Percentiles rank a stretch among this genome's conserved stretches.
phyloP scores from a whole-genome alignment of 192 early-diverging fungal genomes.

The Spizellomyces punctatus region DNA sequence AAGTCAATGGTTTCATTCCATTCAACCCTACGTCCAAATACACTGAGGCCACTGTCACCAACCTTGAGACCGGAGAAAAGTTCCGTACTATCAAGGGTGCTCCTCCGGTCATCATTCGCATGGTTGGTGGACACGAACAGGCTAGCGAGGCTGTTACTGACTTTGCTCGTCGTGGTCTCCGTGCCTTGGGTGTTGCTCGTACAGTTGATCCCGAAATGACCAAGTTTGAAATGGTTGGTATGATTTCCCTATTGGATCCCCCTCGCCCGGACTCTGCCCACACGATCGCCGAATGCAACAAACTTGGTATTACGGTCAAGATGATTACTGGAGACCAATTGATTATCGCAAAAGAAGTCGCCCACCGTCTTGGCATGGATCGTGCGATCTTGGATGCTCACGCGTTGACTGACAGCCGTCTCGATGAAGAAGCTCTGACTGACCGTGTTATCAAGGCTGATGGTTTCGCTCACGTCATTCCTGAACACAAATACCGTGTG shows the following conservation, averaged over 20 bases:
- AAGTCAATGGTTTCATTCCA: constrained; percentile 86
- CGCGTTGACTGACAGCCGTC: constrained; percentile 75
- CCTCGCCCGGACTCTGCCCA: constrained; percentile 85
- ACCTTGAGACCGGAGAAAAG: constrained; percentile 68
- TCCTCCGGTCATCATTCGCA: constrained; percentile 86
- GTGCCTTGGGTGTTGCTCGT: constrained; percentile 91
- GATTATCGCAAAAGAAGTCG: constrained; percentile 89
- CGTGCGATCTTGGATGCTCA: constrained; percentile 88
- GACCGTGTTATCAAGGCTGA: constrained; percentile 85
- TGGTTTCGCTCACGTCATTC: constrained; percentile 97
- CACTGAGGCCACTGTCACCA: constrained; percentile 84
- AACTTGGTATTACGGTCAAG: constrained; percentile 85
- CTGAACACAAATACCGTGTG: constrained; percentile 98
- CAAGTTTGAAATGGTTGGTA: constrained; percentile 80
- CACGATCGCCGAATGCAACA: constrained; percentile 82
- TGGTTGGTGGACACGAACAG: constrained; percentile 68
- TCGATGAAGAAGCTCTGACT: constrained; percentile 80
- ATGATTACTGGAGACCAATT: constrained; percentile 96
- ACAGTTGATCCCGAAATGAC: constrained; percentile 68
- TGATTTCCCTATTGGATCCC: constrained; percentile 90
- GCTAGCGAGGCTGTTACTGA: constrained; percentile 80
- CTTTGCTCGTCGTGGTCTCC: constrained; percentile 85
- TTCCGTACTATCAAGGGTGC: constrained; percentile 95
- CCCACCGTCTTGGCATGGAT: constrained; percentile 87
- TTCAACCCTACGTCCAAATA: constrained; percentile 94